phyloP scores from a whole-genome alignment of 2,329 filamentous ascomycete genomes.

The Hyphodiscus sp. region DNA sequence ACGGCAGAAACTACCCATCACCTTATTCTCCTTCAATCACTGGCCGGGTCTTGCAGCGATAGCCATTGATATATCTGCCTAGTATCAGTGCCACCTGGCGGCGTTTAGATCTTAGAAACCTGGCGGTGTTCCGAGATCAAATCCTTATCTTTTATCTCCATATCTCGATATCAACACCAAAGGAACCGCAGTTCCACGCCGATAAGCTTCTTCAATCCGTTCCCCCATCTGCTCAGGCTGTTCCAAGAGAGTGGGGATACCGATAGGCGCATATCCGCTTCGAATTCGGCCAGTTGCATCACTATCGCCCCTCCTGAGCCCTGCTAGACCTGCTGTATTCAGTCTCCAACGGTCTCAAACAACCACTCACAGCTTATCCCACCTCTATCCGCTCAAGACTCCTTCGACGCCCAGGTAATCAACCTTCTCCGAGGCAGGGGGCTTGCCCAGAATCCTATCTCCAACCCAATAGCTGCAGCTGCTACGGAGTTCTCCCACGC shows the following conservation, averaged over 20 bases:
- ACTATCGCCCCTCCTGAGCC: constrained; percentile 6
- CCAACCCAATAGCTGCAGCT: constrained; percentile 20
- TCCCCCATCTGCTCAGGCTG: constrained; percentile 2
- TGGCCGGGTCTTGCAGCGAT: constrained; percentile 23
- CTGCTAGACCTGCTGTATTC: constrained; percentile 18
- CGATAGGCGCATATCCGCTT: not conserved
- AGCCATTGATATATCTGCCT: constrained; percentile 15
- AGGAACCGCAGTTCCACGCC: not conserved
- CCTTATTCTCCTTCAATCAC: constrained; percentile 27
- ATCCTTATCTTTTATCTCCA: constrained; percentile 3
- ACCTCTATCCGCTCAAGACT: not conserved
- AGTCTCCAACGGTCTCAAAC: not conserved
- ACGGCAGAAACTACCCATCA: constrained; percentile 22
- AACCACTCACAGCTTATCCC: constrained; percentile 5
- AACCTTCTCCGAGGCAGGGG: constrained; percentile 24
- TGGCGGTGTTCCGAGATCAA: not conserved
- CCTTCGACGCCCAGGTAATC: constrained; percentile 12
- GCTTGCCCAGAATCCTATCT: constrained; percentile 11
- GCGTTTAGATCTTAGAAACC: not conserved
- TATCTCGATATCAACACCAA: not conserved
- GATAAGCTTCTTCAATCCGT: constrained; percentile 1
- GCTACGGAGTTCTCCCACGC: not conserved
- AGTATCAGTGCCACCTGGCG: not conserved
- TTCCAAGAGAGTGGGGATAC: not conserved
- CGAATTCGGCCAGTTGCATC: constrained; percentile 13